phyloP scores from a whole-genome alignment of 1,284 basidiomycete genomes.

The Ceratobasidium sp. region DNA sequence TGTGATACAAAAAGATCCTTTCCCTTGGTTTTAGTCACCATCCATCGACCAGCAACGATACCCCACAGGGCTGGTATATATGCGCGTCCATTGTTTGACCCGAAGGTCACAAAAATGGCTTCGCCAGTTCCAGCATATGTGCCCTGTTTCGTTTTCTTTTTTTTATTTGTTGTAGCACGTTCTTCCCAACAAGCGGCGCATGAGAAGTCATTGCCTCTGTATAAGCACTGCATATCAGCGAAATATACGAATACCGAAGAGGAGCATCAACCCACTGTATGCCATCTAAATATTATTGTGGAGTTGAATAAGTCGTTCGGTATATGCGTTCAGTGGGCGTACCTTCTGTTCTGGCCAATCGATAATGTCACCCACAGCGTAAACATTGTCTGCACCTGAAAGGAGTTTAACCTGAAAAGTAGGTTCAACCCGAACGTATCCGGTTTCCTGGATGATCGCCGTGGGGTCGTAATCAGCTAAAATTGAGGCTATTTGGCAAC shows the following conservation, averaged over 20 bases:
- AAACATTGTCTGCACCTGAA: conserved; percentile 39
- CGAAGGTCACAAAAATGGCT: conserved; percentile 35
- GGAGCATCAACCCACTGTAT: not conserved
- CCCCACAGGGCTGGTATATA: conserved; percentile 30
- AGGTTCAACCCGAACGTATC: conserved; percentile 35
- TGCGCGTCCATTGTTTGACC: conserved; percentile 27
- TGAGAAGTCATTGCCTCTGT: conserved; percentile 34
- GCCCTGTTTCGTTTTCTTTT: conserved; percentile 6
- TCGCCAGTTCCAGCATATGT: conserved; percentile 23
- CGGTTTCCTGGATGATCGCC: not conserved
- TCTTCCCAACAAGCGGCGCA: conserved; percentile 36
- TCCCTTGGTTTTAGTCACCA: conserved; percentile 37
- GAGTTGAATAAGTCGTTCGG: not conserved
- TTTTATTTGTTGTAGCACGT: conserved; percentile 39
- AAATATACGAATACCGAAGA: not conserved
- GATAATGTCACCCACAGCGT: conserved; percentile 42
- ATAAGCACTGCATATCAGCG: not conserved
- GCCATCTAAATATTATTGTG: not conserved
- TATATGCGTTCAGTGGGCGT: not conserved
- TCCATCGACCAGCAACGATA: conserved; percentile 41
- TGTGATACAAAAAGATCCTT: conserved; percentile 36
- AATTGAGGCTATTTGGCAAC: conserved; percentile 54
- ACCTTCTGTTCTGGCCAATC: conserved; percentile 43
- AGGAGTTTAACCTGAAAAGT: conserved; percentile 39
- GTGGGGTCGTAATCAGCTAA: conserved; percentile 49